Conservation (phyloP, 371 early-diverging fungal species). For the Fennellomyces sp. region DNA sequence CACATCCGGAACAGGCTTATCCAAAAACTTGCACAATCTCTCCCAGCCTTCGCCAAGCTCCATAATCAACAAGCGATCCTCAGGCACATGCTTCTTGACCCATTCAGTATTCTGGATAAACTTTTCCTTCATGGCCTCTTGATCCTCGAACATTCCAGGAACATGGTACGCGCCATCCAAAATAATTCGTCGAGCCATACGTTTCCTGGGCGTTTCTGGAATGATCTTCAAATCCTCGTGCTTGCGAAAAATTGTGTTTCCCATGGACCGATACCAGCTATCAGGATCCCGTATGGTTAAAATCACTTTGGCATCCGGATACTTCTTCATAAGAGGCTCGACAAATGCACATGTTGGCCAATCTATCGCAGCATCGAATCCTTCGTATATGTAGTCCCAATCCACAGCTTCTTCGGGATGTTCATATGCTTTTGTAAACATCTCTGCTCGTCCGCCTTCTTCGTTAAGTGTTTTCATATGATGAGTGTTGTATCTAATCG, state of each 20-base stretch:
- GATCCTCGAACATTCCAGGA: conserved; percentile 13
- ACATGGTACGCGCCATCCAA: conserved; percentile 20
- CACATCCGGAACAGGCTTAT: conserved; percentile 7
- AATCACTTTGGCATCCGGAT: conserved; percentile 41
- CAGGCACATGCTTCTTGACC: conserved; percentile 27
- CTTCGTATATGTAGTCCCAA: conserved; percentile 1
- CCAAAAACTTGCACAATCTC: conserved; percentile 15
- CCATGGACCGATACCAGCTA: conserved; percentile 37
- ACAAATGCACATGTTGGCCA: conserved; percentile 25
- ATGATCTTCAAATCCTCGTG: not conserved
- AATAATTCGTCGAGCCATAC: conserved; percentile 12
- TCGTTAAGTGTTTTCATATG: conserved; percentile 19
- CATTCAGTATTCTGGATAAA: conserved; percentile 29
- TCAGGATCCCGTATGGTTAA: conserved; percentile 34
- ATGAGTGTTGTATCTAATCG: conserved; percentile 19
- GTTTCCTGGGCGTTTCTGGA: not conserved
- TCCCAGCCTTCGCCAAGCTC: conserved; percentile 34
- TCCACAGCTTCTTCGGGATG: conserved; percentile 12
- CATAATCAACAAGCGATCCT: conserved; percentile 23
- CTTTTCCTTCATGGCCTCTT: conserved; percentile 16
- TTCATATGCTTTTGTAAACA: conserved; percentile 16
- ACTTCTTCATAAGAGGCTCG: conserved; percentile 21
- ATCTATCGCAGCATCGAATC: not conserved
- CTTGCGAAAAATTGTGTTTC: conserved; percentile 35
- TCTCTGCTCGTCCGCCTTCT: conserved; percentile 5